A percentile compares a stretch with the other conserved stretches of the same genome.
These are phyloP conservation scores for Coprinopsis strossmayeri DNA, from an alignment of 768 basidiomycete species.

Conservation along the genomic window DNA sequence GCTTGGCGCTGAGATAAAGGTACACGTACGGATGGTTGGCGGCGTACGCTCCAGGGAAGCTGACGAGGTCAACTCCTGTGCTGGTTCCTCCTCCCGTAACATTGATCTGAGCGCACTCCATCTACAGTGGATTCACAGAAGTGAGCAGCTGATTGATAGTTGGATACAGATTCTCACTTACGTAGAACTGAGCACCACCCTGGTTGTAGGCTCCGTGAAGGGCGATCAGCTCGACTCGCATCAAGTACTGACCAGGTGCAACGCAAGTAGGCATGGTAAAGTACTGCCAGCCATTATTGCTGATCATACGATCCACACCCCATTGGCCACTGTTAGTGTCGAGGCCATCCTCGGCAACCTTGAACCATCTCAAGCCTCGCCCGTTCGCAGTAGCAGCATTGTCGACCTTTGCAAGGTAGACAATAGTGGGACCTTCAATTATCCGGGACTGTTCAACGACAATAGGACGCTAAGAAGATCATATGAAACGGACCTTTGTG, in stretches of 20 bases:
- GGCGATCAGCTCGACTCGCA: slow-evolving; percentile 12
- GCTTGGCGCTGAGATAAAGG: slow-evolving; percentile 25
- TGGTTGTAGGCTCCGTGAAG: slow-evolving; percentile 7
- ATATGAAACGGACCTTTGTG: slow-evolving; percentile 9
- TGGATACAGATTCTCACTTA: no score
- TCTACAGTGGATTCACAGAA: background rate
- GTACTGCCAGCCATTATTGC: slow-evolving; percentile 11
- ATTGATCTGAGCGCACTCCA: slow-evolving; percentile 13
- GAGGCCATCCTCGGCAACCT: slow-evolving; percentile 12
- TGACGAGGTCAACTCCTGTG: slow-evolving; percentile 8
- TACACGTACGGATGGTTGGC: slow-evolving; percentile 26
- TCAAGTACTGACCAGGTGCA: slow-evolving; percentile 12
- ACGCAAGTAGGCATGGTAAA: slow-evolving; percentile 12
- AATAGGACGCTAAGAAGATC: no score
- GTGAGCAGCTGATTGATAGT: background rate
- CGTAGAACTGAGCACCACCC: slow-evolving; percentile 12
- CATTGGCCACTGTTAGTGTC: slow-evolving; percentile 6
- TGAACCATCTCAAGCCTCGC: slow-evolving; percentile 11
- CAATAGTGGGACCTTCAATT: slow-evolving; percentile 7
- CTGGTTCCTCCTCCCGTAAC: slow-evolving; percentile 8
- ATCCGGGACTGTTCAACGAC: no score
- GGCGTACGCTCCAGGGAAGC: slow-evolving; percentile 12
- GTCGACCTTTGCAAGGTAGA: slow-evolving; percentile 13
- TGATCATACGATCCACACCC: slow-evolving; percentile 14
- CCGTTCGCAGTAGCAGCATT: slow-evolving; percentile 10